Base-by-base conservation (phyloP, 176 grass and related monocot genomes). In the Cenchrus fungigraminus region DNA sequence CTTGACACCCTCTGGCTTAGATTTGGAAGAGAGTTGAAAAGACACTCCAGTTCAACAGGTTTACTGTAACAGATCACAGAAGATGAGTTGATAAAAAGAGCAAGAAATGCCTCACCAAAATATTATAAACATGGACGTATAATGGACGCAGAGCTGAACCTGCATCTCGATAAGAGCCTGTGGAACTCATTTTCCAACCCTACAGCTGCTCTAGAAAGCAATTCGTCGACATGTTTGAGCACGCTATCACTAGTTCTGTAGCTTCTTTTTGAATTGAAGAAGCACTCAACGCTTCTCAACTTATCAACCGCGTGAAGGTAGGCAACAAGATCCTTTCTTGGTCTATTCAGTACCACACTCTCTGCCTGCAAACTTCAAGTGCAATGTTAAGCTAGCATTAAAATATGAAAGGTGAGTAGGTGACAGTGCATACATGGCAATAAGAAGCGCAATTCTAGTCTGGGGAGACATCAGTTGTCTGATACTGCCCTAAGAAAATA, bases 101-200 rank as follows among this genome's bases (percentile, higher is more conserved):
- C 54, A 37, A 42, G 56, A 43, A 37, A 25, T 40, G 37, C 37
- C 37, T 40, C 37, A 40, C 37, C 37, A 40, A 40, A 40, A 40
- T 40, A 40, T 78, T 82, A 54, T 71, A 50, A 51, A 29, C 9
- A n/a, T 76, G 49, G 10, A 80, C 22, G 34, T 65, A 51, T 34
- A 60, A 53, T 57, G 32, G 8, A 20, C 0, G 66, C 63, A 53
- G 53, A 87, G 72, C 0, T 3, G 14, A 82, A 97, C 94, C 91
- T 94, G 83, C 66, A 86, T 80, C 60, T 72, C 40, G 65, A 67
- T 63, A 94, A 69, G 68, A 40, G 61, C 66, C 89, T 82, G 6
- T 64, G 85, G 80, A 97, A 94, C 78, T 97, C 87, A 59, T 84
- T 79, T 70, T 82, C 94, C 55, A 90, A 29, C 72, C 79, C 89